Base-by-base conservation (phyloP, 805 yeast genomes). In the Myxozyma mucilagina region DNA sequence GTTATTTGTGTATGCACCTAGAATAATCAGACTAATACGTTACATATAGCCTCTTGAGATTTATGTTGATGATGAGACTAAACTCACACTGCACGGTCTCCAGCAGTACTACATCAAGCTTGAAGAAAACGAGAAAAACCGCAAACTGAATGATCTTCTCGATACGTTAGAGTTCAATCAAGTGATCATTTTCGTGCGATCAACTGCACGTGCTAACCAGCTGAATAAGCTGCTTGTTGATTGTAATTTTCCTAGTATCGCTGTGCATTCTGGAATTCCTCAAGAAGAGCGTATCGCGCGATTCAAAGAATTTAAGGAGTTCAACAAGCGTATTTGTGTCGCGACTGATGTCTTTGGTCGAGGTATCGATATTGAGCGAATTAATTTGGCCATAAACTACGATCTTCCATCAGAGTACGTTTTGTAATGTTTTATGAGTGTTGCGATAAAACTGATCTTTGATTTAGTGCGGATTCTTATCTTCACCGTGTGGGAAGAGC, bases 401-500 rank as follows among this genome's bases (percentile, higher is more conserved):
- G 99, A 93, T 79, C 80, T 93, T 81, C 97, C 99, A 70, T 81
- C 78, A 68, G 97, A 92, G 80, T 61, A 53, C 4, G 61, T 58
- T 9, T 11, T 16, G 3, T 10, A 2, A 24, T 16, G 11, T 58
- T 47, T 10, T 41, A n/a, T 14, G 3, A 20, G n/a, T 29, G 11
- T 11, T 14, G 39, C 4, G 34, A 16, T 13, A 4, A n/a, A 16
- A 13, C 52, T 45, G 45, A 44, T 35, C n/a, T 29, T 32, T 35
- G 2, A 10, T 29, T 18, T 50, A 60, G 66, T 39, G 97, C 98
- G 67, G 98, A 93, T 78, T 97, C 94, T 79, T 93, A 94, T 79
- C 84, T 93, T 75, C 99, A 93, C 82, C 90, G 99, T 82, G 99
- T 93, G 66, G 99, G 99, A 74, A 91, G 99, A 85, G 99, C 99